Percentiles rank a stretch among this genome's conserved stretches.
These are phyloP conservation scores for Psilocybe tampanensis DNA, from an alignment of 768 basidiomycete species.

Conservation along the genomic window DNA sequence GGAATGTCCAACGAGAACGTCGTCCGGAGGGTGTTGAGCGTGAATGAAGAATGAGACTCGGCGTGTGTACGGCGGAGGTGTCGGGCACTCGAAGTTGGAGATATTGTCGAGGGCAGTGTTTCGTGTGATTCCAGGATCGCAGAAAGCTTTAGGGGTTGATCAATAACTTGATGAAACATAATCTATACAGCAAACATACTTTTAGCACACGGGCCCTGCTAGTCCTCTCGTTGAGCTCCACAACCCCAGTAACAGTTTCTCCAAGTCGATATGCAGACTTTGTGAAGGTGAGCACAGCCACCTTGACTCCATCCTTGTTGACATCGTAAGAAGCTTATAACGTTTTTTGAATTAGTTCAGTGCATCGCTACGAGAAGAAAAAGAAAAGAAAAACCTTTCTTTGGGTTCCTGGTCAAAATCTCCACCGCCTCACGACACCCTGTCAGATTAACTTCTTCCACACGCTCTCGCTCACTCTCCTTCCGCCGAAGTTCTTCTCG, in stretches of 20 bases:
- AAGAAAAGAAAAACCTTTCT: slow-evolving; percentile 62
- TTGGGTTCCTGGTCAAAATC: slow-evolving; percentile 85
- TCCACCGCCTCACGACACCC: slow-evolving; percentile 88
- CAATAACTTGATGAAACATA: too few relatives aligned
- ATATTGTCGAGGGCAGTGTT: slow-evolving; percentile 65
- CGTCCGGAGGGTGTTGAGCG: slow-evolving; percentile 70
- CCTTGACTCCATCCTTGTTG: slow-evolving; percentile 86
- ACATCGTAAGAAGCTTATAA: slow-evolving; percentile 92
- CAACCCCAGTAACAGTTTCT: slow-evolving; percentile 88
- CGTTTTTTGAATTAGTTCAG: neutral
- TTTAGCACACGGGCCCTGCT: slow-evolving; percentile 79
- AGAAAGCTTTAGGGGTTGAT: slow-evolving; percentile 84
- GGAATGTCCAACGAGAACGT: slow-evolving; percentile 93
- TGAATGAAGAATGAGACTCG: slow-evolving; percentile 81
- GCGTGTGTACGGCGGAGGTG: slow-evolving; percentile 78
- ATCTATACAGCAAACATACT: slow-evolving; percentile 51
- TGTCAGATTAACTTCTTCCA: slow-evolving; percentile 47
- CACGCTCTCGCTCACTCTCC: slow-evolving; percentile 38
- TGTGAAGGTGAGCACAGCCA: slow-evolving; percentile 89
- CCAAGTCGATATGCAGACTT: slow-evolving; percentile 92
- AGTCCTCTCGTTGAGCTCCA: slow-evolving; percentile 80
- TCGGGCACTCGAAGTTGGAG: slow-evolving; percentile 46
- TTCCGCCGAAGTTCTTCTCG: slow-evolving; percentile 33
- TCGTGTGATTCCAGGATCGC: slow-evolving; percentile 92
- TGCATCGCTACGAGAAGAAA: too few relatives aligned